Evolutionary conservation across 2,329 filamentous ascomycete genomes (phyloP).

Genomic region (Lachnellula willkommii): DNA sequence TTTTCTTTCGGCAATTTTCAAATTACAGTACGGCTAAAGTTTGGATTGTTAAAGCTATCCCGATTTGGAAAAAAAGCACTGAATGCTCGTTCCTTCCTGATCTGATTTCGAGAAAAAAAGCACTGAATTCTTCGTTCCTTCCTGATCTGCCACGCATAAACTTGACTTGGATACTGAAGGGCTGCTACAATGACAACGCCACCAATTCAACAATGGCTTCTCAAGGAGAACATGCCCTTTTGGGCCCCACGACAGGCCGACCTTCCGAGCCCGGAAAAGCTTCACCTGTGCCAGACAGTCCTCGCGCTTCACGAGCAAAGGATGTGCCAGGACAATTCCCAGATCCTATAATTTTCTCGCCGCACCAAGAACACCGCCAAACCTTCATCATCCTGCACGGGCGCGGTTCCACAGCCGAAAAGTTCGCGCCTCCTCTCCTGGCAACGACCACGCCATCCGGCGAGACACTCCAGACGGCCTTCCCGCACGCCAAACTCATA

Average conservation of each 20-base stretch:
- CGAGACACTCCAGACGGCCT: constrained; percentile 29
- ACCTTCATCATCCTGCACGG: constrained; percentile 47
- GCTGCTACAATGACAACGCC: neutral
- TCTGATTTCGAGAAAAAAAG: no score
- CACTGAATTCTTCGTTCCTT: no score
- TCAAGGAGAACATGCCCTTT: neutral
- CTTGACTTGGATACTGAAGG: no score
- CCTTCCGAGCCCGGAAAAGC: neutral
- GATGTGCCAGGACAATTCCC: constrained; percentile 8
- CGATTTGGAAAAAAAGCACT: no score
- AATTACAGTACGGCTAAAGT: no score
- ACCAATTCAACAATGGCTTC: neutral
- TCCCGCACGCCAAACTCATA: constrained; percentile 43
- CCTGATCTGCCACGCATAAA: no score
- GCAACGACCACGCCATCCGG: constrained; percentile 16
- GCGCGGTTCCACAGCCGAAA: constrained; percentile 39
- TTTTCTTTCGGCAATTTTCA: no score
- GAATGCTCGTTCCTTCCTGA: no score
- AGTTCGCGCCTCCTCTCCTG: constrained; percentile 39
- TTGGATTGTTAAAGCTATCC: no score
- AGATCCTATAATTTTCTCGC: constrained; percentile 11
- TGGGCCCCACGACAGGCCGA: neutral
- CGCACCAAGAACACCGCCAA: constrained; percentile 33
- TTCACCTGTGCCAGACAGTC: neutral
- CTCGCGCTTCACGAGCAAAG: neutral